phyloP scores from a whole-genome alignment of 2,329 filamentous ascomycete species.

The Colletotrichum karsti region DNA sequence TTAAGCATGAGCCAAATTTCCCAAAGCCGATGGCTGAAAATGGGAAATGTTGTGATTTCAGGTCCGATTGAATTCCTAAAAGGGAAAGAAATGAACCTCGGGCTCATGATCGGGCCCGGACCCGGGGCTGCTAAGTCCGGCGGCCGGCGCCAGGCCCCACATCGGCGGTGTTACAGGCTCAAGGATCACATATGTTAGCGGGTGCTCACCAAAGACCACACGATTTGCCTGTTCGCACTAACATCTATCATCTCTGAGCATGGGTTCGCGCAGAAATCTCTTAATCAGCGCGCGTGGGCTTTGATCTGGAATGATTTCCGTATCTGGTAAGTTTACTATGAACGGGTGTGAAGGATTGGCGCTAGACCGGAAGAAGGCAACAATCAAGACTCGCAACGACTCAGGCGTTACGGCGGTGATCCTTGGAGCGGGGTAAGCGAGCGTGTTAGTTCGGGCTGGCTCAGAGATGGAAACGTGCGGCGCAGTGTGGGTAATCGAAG shows the following conservation, averaged over 20 bases:
- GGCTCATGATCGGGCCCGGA: neutral
- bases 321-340: neutral
- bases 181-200: too few species aligned
- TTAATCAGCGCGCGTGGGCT: too few species aligned
- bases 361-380: conserved; percentile 20
- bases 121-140: neutral
- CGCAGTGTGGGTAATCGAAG: too few species aligned
- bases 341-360: neutral
- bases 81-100: neutral
- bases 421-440: neutral
- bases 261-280: too few species aligned
- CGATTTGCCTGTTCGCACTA: too few species aligned
- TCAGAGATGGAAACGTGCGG: too few species aligned
- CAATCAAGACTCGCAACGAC: neutral
- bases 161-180: neutral
- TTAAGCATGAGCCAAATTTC: too few species aligned
- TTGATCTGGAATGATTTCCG: neutral
- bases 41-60: too few species aligned
- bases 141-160: neutral
- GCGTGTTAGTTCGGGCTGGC: neutral
- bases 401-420: neutral
- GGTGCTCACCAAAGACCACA: too few species aligned
- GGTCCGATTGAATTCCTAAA: neutral
- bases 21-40: too few species aligned
- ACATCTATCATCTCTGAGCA: too few species aligned